Percentiles rank a stretch among this genome's conserved stretches.
Conservation (phyloP, 2,329 filamentous ascomycete species). For the Beauveria scarabaeidicola region DNA sequence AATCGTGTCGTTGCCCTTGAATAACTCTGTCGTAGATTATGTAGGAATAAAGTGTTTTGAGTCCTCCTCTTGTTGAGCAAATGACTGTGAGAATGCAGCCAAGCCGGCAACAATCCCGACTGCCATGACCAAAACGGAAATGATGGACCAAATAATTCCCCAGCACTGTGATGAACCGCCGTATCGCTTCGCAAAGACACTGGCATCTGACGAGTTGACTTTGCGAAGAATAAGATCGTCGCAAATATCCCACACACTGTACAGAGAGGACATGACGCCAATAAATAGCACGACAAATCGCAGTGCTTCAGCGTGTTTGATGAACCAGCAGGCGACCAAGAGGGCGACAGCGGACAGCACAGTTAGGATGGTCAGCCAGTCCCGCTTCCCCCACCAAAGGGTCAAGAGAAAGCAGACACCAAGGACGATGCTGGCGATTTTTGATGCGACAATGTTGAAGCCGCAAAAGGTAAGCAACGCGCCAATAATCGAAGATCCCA, state of each 20-base stretch:
- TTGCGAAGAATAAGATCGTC: constrained; percentile 74
- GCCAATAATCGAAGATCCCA: constrained; percentile 69
- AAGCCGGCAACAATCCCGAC: constrained; percentile 66
- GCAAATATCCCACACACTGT: constrained; percentile 79
- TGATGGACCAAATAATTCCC: constrained; percentile 69
- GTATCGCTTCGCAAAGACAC: constrained; percentile 69
- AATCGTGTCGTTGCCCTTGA: too few species aligned
- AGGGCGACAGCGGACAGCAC: constrained; percentile 62
- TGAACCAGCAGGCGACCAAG: constrained; percentile 71
- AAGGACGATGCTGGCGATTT: constrained; percentile 65
- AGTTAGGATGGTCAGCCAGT: constrained; percentile 69
- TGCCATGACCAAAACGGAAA: constrained; percentile 64
- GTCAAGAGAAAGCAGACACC: constrained; percentile 70
- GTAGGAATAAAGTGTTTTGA: constrained; percentile 57
- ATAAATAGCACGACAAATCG: constrained; percentile 72
- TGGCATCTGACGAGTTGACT: constrained; percentile 71
- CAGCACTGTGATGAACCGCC: constrained; percentile 74
- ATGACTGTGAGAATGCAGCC: constrained; percentile 65
- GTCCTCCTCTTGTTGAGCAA: constrained; percentile 58
- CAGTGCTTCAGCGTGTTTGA: constrained; percentile 64
- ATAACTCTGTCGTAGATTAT: constrained; percentile 8
- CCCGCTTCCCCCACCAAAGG: constrained; percentile 70
- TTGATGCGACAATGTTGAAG: constrained; percentile 73
- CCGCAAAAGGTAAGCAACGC: constrained; percentile 71
- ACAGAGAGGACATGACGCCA: constrained; percentile 72